A percentile compares a stretch with the other conserved stretches of the same genome.
These are phyloP conservation scores for Astragalus membranaceus DNA, from an alignment of 306 rosid genomes.

Conservation along the genomic window DNA sequence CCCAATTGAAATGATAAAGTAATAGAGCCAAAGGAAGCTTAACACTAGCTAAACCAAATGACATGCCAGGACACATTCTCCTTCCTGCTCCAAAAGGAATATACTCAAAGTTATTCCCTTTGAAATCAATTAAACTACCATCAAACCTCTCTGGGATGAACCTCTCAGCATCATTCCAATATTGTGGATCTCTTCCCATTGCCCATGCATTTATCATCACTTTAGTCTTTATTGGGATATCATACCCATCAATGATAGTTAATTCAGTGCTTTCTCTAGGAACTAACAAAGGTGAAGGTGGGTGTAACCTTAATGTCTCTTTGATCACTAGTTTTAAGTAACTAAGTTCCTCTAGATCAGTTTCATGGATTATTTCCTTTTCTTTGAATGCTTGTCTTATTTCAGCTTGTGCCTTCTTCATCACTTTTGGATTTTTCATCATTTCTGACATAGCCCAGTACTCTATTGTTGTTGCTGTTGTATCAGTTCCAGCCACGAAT, in stretches of 20 bases:
- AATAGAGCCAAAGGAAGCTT: not conserved
- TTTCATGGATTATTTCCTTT: not conserved
- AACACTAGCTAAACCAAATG: not conserved
- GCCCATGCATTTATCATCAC: conserved; percentile 35
- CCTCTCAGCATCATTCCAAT: not conserved
- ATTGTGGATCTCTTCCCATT: conserved; percentile 25
- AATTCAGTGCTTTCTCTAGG: conserved; percentile 1
- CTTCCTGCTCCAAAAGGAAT: too few relatives aligned
- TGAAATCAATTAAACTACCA: too few relatives aligned
- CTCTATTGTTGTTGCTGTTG: not conserved
- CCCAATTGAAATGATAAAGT: not conserved
- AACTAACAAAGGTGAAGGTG: not conserved
- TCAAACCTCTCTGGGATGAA: not conserved
- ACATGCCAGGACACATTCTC: too few relatives aligned
- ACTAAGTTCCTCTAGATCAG: not conserved
- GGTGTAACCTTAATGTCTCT: conserved; percentile 6
- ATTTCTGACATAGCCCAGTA: conserved; percentile 1
- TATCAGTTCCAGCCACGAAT: not conserved
- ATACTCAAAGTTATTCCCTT: too few relatives aligned
- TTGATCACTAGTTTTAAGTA: conserved; percentile 2
- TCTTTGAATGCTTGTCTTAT: not conserved
- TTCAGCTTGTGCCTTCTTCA: not conserved
- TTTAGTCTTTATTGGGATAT: conserved; percentile 13
- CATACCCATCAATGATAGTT: conserved; percentile 15
- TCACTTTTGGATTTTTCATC: not conserved